Percentiles rank a stretch among this genome's conserved stretches.
These are phyloP conservation scores for Hypoxylon perforatum DNA, from an alignment of 495 filamentous ascomycete genomes.

Conservation along the genomic window DNA sequence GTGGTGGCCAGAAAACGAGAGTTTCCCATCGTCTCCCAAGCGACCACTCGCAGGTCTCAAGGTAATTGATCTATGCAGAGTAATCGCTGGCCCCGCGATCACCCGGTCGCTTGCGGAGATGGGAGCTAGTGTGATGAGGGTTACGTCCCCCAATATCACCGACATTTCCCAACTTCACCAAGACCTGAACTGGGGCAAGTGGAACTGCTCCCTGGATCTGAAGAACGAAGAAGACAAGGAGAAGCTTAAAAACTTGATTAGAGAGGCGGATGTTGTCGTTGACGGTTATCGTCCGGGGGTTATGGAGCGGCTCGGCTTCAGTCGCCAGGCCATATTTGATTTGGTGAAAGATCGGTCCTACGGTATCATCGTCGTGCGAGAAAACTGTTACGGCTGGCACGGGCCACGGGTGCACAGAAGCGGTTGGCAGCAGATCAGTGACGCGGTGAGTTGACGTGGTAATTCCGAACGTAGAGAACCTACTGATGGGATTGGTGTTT, in stretches of 20 bases:
- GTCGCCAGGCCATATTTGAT: conserved; percentile 56
- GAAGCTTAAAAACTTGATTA: conserved; percentile 56
- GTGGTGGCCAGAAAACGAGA: conserved; percentile 31
- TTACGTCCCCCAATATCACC: conserved; percentile 61
- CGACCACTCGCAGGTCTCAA: conserved; percentile 67
- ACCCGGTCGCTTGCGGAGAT: conserved; percentile 63
- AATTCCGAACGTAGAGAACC: no score
- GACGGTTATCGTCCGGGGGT: conserved; percentile 63
- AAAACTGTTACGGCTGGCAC: conserved; percentile 67
- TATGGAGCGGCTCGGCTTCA: conserved; percentile 51
- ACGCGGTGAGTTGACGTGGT: conserved; percentile 45
- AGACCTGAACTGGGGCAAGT: conserved; percentile 64
- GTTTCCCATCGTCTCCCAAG: conserved; percentile 47
- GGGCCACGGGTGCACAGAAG: conserved; percentile 59
- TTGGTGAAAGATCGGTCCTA: conserved; percentile 52
- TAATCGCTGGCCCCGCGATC: conserved; percentile 68
- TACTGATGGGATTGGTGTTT: no score
- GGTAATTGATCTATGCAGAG: conserved; percentile 65
- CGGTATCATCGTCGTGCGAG: conserved; percentile 60
- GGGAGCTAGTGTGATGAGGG: conserved; percentile 68
- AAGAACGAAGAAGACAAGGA: conserved; percentile 51
- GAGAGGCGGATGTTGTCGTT: conserved; percentile 64
- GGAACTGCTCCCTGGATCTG: conserved; percentile 62
- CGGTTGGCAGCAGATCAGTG: conserved; percentile 66
- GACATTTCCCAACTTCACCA: no score